Base-by-base conservation (phyloP, 2,329 filamentous ascomycete genomes). In the Phialophora tarda region DNA sequence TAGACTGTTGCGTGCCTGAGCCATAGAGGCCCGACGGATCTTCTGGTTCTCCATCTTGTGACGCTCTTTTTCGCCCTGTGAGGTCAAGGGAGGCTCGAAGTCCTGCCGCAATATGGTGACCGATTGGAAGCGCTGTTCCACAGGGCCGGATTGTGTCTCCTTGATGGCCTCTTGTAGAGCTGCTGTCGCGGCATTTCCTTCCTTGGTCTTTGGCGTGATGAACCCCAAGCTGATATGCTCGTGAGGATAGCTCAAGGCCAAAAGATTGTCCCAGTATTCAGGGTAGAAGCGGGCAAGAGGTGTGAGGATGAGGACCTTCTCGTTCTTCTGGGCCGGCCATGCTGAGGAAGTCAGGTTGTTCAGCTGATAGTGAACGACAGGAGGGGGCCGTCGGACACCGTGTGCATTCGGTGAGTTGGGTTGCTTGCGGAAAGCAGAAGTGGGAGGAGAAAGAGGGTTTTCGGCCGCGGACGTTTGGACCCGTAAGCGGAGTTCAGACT, bases 41-140 rank as follows among this genome's bases (percentile, higher is more conserved):
- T 96, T 97, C 77, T 99, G 95, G 75, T 96, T 93, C 68, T 88
- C 83, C 81, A 97, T 88, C 79, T 96, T 96, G 81, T 99, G 95
- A 30, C 95, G 88, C 78, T 97, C 93, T 65, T 85, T 84, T 80
- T 99, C 95, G 72, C 89, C 87, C 79, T 98, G 95, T 8, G 91
- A 93, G 4, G 80, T 72, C 32, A 97, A 79, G 0, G 93, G 91
- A 10, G 90, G 88, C 63, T 97, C 93, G 71, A 96, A 96, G 80
- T 99, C 95, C 79, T 99, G 94, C 65, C 95, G 88, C 73, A 98
- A 86, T 74, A 99, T 98, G 69, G 93, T 94, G 75, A 99, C 89
- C 77, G 91, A 93, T 73, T 93, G 91, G 82, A 99, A 99, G 66
- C 93, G 90, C 75, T 91, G 85, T 77, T 89, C 89, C 73, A 92